A percentile compares a stretch with the other conserved stretches of the same genome.
These are phyloP conservation scores for Przewalskia tangutica DNA, from an alignment of 257 asterid genomes.

Conservation along the genomic window DNA sequence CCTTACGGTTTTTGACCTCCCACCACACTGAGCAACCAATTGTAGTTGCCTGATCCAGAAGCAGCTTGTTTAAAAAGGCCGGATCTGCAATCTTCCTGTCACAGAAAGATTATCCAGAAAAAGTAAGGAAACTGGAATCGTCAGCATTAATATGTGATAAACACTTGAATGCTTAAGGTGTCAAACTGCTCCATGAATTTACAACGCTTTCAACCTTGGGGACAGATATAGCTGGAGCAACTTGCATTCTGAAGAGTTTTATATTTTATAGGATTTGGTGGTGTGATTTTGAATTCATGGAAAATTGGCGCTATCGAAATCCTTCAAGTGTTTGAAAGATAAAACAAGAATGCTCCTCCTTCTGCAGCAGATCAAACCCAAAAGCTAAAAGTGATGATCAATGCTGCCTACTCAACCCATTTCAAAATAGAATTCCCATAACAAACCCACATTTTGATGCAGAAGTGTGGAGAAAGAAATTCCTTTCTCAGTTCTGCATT, in stretches of 20 bases:
- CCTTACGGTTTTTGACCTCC: constrained; percentile 90
- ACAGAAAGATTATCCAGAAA: constrained; percentile 5
- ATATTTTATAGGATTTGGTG: background rate
- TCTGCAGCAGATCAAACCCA: background rate
- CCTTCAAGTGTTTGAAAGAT: background rate
- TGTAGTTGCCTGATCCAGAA: constrained; percentile 83
- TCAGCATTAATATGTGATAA: background rate
- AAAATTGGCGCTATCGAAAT: background rate
- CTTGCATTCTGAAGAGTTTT: background rate
- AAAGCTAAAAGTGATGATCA: background rate
- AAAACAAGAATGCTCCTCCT: background rate
- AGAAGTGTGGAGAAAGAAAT: background rate
- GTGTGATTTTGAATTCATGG: background rate
- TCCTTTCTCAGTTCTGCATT: background rate
- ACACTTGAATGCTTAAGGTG: background rate
- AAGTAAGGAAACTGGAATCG: background rate
- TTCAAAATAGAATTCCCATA: background rate
- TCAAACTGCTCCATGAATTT: background rate
- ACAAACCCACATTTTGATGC: background rate
- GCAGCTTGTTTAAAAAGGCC: constrained; percentile 66
- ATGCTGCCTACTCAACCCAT: background rate
- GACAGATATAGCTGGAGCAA: background rate
- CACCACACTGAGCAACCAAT: constrained; percentile 93
- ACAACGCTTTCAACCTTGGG: background rate
- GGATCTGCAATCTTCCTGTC: constrained; percentile 99